Percentiles rank a stretch among this genome's conserved stretches.
phyloP scores from a whole-genome alignment of 805 yeast species.

The Wickerhamiella spandovensis region DNA sequence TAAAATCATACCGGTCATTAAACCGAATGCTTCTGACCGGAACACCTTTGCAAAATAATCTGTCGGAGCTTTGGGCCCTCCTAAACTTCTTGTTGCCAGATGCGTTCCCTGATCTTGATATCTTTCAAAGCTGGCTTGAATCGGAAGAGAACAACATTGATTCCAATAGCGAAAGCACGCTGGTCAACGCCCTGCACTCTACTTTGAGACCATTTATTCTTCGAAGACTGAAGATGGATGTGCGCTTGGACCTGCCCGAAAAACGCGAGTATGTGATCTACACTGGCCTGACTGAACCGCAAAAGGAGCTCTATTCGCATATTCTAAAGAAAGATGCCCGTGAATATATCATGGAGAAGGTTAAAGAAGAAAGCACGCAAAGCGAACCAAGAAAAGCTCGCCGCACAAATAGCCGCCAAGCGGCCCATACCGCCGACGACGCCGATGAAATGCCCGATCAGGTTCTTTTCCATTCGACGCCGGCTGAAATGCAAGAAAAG shows the following conservation, averaged over 20 bases:
- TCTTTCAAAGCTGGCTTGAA: constrained; percentile 92
- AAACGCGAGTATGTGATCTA: constrained; percentile 81
- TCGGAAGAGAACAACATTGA: constrained; percentile 40
- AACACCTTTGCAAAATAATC: constrained; percentile 89
- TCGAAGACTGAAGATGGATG: constrained; percentile 68
- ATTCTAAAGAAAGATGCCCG: constrained; percentile 31
- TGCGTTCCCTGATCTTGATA: constrained; percentile 75
- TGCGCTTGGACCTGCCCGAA: constrained; percentile 58
- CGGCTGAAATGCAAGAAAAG: constrained; percentile 35
- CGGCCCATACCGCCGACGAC: constrained; percentile 13
- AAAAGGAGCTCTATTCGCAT: constrained; percentile 44
- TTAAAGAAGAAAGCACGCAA: not conserved
- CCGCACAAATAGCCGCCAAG: not conserved
- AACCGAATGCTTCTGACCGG: constrained; percentile 81
- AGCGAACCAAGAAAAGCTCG: not conserved
- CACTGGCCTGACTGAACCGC: constrained; percentile 50
- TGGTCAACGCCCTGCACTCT: constrained; percentile 69
- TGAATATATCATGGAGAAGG: constrained; percentile 18
- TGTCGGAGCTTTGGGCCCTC: constrained; percentile 84
- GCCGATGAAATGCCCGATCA: constrained; percentile 20
- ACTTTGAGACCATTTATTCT: constrained; percentile 79
- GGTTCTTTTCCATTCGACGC: constrained; percentile 15
- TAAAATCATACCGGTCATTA: constrained; percentile 44
- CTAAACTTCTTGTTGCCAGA: constrained; percentile 86
- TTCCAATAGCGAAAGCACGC: constrained; percentile 41